Evolutionary conservation across 2,329 filamentous ascomycete species (phyloP).

Genomic region (Xylaria sp.): DNA sequence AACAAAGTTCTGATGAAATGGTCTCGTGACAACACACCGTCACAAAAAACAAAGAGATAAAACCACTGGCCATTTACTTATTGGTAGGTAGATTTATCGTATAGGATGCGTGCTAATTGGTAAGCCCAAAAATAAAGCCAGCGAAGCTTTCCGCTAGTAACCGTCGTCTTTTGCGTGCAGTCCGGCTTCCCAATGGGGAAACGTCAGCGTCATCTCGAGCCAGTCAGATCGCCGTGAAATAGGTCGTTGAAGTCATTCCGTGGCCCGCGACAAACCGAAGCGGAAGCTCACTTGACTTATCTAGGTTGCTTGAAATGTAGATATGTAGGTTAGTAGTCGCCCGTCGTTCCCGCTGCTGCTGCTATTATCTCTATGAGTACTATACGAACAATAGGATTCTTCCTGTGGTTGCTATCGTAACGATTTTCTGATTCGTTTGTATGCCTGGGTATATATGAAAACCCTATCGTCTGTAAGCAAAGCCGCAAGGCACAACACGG

Average conservation of each 20-base stretch:
- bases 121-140: not conserved
- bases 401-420: conserved; percentile 1
- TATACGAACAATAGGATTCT: not conserved
- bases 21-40: conserved; percentile 22
- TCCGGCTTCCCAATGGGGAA: conserved; percentile 6
- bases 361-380: not conserved
- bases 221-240: not conserved
- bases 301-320: conserved; percentile 11
- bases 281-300: not conserved
- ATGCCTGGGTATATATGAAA: conserved; percentile 1
- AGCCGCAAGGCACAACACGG: not conserved
- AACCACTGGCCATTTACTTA: not conserved
- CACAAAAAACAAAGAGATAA: not conserved
- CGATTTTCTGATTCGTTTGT: not conserved
- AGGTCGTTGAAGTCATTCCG: conserved; percentile 7
- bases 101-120: too few species aligned
- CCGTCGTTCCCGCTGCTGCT: not conserved
- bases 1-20: conserved; percentile 1
- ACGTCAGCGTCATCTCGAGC: conserved; percentile 10
- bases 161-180: conserved; percentile 12
- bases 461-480: not conserved
- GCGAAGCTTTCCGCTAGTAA: conserved; percentile 33
- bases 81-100: not conserved
- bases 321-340: conserved; percentile 4
- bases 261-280: conserved; percentile 37